Conservation (phyloP, 768 basidiomycete genomes). For the Coprinellus micaceus region DNA sequence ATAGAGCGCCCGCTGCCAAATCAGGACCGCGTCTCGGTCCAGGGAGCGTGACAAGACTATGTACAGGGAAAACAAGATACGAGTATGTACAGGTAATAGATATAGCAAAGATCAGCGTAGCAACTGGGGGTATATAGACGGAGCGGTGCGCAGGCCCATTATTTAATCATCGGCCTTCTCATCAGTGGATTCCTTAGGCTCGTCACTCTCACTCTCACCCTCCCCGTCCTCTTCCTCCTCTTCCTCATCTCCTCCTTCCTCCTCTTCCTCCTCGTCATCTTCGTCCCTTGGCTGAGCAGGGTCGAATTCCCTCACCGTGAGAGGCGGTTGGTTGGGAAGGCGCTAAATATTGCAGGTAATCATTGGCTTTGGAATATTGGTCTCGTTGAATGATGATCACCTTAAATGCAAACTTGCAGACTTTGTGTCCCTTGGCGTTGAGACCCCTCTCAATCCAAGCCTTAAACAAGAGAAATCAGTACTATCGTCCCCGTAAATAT, state of each 20-base stretch:
- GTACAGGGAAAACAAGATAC: background rate
- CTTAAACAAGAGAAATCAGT: constrained; percentile 26
- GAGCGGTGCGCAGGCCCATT: background rate
- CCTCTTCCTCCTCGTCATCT: constrained; percentile 14
- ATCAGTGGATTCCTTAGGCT: too few species aligned
- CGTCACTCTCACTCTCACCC: background rate
- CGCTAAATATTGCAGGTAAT: constrained; percentile 38
- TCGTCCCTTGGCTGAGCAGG: constrained; percentile 10
- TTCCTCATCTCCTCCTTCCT: constrained; percentile 15
- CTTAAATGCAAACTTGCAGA: constrained; percentile 86
- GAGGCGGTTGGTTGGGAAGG: constrained; percentile 50
- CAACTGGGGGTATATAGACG: background rate
- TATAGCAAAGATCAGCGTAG: background rate
- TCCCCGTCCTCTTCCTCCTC: constrained; percentile 3
- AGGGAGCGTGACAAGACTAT: background rate
- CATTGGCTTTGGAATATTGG: background rate
- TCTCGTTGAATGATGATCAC: constrained; percentile 34
- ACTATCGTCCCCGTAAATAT: background rate
- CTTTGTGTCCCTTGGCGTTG: constrained; percentile 63
- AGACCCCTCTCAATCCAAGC: constrained; percentile 75
- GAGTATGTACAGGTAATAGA: background rate
- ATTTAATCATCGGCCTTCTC: background rate
- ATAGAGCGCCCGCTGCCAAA: background rate
- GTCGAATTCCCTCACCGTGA: constrained; percentile 33
- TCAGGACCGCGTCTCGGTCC: background rate